Evolutionary conservation across 1,284 basidiomycete species (phyloP), one percentile per base, ranked within the genome.

Genomic region (Rhodotorula glutinis): DNA sequence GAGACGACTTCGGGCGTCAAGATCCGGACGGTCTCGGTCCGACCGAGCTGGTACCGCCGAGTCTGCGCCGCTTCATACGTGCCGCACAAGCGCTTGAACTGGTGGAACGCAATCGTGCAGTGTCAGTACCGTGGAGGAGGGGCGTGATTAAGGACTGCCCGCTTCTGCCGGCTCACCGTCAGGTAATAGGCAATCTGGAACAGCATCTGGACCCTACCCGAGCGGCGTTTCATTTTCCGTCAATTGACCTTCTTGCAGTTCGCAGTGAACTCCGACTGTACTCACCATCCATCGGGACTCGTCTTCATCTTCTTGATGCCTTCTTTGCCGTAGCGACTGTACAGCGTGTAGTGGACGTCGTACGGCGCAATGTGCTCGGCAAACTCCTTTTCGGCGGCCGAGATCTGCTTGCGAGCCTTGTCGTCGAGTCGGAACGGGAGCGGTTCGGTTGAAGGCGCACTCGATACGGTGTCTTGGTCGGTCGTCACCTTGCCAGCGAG

Each of bases 11-110:
- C 88, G 47, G 80, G 81, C 29, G 84, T 86, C 33, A 90, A 86
- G 63, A 91, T 88, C 7, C 92, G 83, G 68, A 95, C 90, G 40
- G 88, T 87, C 81, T 95, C 92, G 53, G 92, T 95, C 21, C 92
- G 83, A 17, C 92, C 92, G 77, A 91, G 91, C 79, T 85, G 84
- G 79, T 90, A 95, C 76, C 83, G 85, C 38, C 92, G 83, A 29
- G 90, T 91, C 72, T 89, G 87, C 25, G 92, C 92, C 61, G 91
- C 88, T 79, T 95, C 92, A 78, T 95, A 95, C 27, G 92, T 64
- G 4, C 41, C 62, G n/a, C 44, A 44, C 2, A 60, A 46, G 21
- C 57, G 53, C 19, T 62, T 30, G 56, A 58, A 63, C 57, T 64
- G 57, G 27, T 7, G n/a, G n/a, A n/a, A n/a, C n/a, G n/a, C n/a